Conservation (phyloP, 176 grass and related monocot genomes). For the Saccharum officinarum region DNA sequence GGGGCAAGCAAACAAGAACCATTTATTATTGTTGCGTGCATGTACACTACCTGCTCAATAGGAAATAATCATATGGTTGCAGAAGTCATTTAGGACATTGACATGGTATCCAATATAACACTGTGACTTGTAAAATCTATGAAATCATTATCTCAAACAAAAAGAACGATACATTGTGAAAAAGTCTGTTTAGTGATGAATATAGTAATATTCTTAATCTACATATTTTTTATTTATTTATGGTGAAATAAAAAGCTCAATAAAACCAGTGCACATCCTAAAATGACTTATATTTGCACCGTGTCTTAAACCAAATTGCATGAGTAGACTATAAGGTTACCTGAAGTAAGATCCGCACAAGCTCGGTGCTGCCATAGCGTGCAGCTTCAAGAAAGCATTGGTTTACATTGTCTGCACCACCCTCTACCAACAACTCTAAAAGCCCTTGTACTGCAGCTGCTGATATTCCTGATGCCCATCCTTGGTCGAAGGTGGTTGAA, state of each 20-base stretch:
- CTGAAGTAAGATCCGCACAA: slow-evolving; percentile 91
- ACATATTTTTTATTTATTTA: neutral
- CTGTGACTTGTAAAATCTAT: neutral
- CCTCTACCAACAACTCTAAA: slow-evolving; percentile 92
- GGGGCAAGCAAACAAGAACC: neutral
- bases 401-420: slow-evolving; percentile 97
- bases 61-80: neutral
- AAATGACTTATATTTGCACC: neutral
- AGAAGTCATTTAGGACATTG: neutral
- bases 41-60: neutral
- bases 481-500: slow-evolving; percentile 78
- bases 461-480: slow-evolving; percentile 78
- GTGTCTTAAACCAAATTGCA: slow-evolving; percentile 12
- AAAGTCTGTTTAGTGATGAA: neutral
- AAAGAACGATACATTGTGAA: neutral
- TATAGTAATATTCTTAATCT: neutral
- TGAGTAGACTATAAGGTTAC: slow-evolving; percentile 33
- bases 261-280: neutral
- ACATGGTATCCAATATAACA: neutral
- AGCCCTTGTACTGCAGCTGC: slow-evolving; percentile 77
- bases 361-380: slow-evolving; percentile 93
- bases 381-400: slow-evolving; percentile 98
- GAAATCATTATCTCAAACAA: neutral
- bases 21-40: slow-evolving; percentile 26
- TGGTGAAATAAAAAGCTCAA: neutral